Evolutionary conservation across 2,329 filamentous ascomycete genomes (phyloP).

Genomic region (Ophiostoma ips): DNA sequence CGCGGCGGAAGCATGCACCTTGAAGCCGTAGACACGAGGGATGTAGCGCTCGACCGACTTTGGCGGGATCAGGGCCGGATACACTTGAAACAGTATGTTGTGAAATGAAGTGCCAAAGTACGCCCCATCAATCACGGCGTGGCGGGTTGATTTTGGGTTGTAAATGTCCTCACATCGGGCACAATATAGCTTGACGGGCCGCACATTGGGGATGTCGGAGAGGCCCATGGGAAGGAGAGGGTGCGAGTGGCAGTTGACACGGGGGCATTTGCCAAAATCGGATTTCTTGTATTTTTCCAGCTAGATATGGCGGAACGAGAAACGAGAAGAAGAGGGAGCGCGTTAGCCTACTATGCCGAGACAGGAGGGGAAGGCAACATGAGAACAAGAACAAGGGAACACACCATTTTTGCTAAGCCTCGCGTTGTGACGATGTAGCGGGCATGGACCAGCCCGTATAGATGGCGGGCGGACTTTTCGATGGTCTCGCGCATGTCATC

Average conservation of each 20-base stretch:
- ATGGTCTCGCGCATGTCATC: conserved; percentile 97
- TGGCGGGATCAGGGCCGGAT: conserved; percentile 72
- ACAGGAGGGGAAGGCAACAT: neutral
- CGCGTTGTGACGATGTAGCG: conserved; percentile 94
- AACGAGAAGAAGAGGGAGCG: too few species aligned
- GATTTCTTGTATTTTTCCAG: conserved; percentile 98
- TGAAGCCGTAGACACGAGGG: conserved; percentile 84
- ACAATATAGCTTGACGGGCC: conserved; percentile 94
- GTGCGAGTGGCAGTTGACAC: conserved; percentile 87
- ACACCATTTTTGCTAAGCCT: conserved; percentile 81
- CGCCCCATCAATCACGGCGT: conserved; percentile 88
- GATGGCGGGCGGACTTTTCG: conserved; percentile 87
- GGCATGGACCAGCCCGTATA: conserved; percentile 92
- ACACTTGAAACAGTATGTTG: conserved; percentile 98
- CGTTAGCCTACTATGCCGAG: conserved; percentile 55
- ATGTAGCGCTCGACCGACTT: conserved; percentile 81
- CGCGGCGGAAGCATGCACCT: conserved; percentile 79
- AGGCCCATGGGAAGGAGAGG: conserved; percentile 90
- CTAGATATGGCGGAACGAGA: conserved; percentile 32
- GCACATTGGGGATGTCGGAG: conserved; percentile 73
- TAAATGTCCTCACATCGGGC: conserved; percentile 95
- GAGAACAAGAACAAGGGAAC: neutral
- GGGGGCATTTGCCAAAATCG: conserved; percentile 95
- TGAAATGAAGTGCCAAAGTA: conserved; percentile 98
- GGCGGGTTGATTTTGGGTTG: conserved; percentile 94